Percentiles rank a stretch among this genome's conserved stretches.
Conservation (phyloP, 768 basidiomycete species). For the Dioszegia hungarica region DNA sequence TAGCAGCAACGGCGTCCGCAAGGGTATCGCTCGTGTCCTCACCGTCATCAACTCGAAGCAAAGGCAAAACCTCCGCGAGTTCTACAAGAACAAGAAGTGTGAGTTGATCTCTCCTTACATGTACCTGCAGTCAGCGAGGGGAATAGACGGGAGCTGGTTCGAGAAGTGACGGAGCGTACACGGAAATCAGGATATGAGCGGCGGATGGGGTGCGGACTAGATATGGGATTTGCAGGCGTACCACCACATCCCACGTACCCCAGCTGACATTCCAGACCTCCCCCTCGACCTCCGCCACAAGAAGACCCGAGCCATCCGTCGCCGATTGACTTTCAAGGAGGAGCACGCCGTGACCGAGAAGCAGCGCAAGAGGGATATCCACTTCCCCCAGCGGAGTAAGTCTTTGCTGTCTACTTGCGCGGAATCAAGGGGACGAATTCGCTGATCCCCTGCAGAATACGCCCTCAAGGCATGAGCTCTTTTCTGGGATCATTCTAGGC, state of each 20-base stretch:
- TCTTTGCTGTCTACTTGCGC: neutral
- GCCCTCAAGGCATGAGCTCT: conserved; percentile 72
- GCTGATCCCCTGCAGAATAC: conserved; percentile 56
- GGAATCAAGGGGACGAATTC: neutral
- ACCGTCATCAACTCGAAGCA: conserved; percentile 99
- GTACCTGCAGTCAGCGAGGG: too few relatives aligned
- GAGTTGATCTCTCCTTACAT: too few relatives aligned
- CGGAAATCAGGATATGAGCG: too few relatives aligned
- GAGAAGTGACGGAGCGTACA: too few relatives aligned
- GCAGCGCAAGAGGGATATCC: conserved; percentile 88
- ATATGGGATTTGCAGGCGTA: too few relatives aligned
- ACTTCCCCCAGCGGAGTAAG: conserved; percentile 75
- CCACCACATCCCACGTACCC: neutral
- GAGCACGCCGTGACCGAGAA: conserved; percentile 77
- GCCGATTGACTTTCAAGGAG: conserved; percentile 90
- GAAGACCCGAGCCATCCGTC: conserved; percentile 97
- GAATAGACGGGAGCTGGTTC: too few relatives aligned
- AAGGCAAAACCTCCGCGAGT: conserved; percentile 92
- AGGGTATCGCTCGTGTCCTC: conserved; percentile 95
- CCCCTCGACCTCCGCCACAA: conserved; percentile 96
- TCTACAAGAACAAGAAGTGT: conserved; percentile 80
- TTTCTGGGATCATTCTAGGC: conserved; percentile 8
- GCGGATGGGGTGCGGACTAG: too few relatives aligned
- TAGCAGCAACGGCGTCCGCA: conserved; percentile 83
- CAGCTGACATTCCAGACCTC: conserved; percentile 52